Evolutionary conservation across 1,139 yeast genomes (phyloP).

Genomic region (Geotrichum citri-aurantii): DNA sequence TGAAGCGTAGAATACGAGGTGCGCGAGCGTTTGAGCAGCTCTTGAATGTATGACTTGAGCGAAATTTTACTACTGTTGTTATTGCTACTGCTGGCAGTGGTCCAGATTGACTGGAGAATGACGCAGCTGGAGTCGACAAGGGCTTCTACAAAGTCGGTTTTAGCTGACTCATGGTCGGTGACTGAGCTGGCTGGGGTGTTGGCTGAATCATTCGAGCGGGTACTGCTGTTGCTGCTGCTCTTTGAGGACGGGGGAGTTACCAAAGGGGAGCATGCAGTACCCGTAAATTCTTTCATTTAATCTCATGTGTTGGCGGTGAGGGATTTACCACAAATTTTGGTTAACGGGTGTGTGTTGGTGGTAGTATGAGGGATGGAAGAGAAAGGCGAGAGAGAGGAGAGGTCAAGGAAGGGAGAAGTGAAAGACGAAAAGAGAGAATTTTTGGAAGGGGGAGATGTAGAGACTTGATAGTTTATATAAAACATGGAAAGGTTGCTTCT

Average conservation of each 20-base stretch:
- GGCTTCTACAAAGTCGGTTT: conserved; percentile 26
- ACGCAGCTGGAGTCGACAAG: conserved; percentile 36
- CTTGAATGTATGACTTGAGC: conserved; percentile 48
- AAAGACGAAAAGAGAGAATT: not conserved
- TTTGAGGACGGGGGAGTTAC: not conserved
- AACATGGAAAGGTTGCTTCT: not conserved
- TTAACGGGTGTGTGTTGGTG: not conserved
- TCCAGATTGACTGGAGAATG: conserved; percentile 37
- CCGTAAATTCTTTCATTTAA: not conserved
- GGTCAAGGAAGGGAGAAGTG: not conserved
- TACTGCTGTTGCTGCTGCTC: not conserved
- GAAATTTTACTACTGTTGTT: conserved; percentile 28
- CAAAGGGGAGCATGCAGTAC: not conserved
- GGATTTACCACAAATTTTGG: not conserved
- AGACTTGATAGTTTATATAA: not conserved
- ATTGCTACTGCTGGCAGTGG: conserved; percentile 19
- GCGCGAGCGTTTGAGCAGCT: conserved; percentile 62
- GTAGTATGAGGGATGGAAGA: not conserved
- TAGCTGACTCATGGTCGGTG: not conserved
- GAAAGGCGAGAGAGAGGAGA: not conserved
- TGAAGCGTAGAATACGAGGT: conserved; percentile 62
- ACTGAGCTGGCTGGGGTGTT: not conserved
- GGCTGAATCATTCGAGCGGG: not conserved
- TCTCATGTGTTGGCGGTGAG: not conserved
- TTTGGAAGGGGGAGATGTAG: not conserved